Conservation (phyloP, 1,139 yeast species). For the Scheffersomyces illinoinensis region DNA sequence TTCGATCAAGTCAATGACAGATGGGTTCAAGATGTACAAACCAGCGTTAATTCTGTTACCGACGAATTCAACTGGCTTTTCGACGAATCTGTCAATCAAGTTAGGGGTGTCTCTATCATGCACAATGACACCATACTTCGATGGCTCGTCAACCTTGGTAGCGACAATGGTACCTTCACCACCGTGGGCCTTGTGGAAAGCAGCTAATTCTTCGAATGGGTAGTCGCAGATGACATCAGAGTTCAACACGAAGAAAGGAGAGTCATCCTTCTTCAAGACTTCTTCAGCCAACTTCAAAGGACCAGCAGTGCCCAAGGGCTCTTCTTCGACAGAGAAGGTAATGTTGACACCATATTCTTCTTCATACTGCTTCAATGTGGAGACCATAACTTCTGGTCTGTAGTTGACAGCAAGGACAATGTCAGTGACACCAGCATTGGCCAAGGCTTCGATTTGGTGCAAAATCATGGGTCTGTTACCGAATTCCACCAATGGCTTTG, state of each 20-base stretch:
- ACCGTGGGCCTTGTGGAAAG: conserved; percentile 93
- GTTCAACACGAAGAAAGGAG: conserved; percentile 97
- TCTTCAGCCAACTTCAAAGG: conserved; percentile 97
- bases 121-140: conserved; percentile 99
- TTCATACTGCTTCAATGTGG: conserved; percentile 91
- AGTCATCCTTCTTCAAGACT: conserved; percentile 87
- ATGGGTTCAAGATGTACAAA: conserved; percentile 93
- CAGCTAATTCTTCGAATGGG: conserved; percentile 91
- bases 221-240: conserved; percentile 98
- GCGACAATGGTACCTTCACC: conserved; percentile 99
- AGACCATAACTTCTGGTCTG: conserved; percentile 99
- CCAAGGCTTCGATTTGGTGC: conserved; percentile 97
- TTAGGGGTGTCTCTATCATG: conserved; percentile 92
- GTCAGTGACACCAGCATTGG: conserved; percentile 98
- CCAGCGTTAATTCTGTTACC: conserved; percentile 99
- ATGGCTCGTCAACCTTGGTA: conserved; percentile 98
- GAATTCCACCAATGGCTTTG: conserved; percentile 98
- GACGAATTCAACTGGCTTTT: conserved; percentile 98
- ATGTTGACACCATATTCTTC: conserved; percentile 90
- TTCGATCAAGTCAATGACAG: conserved; percentile 93
- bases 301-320: conserved; percentile 99
- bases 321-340: conserved; percentile 98
- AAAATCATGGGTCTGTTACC: conserved; percentile 97
- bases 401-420: conserved; percentile 98
- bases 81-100: conserved; percentile 97